Evolutionary conservation across 768 basidiomycete species (phyloP).

Genomic region (Podaxis mareebaensis): DNA sequence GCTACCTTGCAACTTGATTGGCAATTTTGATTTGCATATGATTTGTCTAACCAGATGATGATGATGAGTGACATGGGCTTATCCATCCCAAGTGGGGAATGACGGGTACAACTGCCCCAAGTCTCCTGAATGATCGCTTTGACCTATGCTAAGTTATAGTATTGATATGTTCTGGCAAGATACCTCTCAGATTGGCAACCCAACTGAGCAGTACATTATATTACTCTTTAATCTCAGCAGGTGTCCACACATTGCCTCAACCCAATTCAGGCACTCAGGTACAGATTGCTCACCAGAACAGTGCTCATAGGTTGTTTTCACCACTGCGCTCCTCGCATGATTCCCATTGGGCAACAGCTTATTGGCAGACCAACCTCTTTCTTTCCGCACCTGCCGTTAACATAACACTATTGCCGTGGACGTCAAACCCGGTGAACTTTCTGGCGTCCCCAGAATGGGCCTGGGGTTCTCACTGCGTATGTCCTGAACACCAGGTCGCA

Average conservation of each 20-base stretch:
- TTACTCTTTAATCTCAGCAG: no score
- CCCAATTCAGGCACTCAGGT: neutral
- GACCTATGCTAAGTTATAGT: no score
- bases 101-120: neutral
- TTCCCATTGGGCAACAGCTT: neutral
- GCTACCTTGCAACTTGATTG: slow-evolving; percentile 39
- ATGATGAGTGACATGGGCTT: no score
- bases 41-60: no score
- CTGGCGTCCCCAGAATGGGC: slow-evolving; percentile 32
- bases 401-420: neutral
- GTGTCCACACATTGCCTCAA: neutral
- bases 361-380: neutral
- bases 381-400: neutral
- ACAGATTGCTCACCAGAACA: neutral
- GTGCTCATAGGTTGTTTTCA: neutral
- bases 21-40: neutral
- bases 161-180: no score
- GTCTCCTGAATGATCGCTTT: neutral
- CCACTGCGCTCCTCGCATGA: neutral
- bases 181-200: no score
- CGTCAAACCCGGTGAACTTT: slow-evolving; percentile 12
- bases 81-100: neutral
- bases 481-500: slow-evolving; percentile 5
- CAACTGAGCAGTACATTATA: no score
- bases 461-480: slow-evolving; percentile 27